Evolutionary conservation across 768 basidiomycete species (phyloP).

Genomic region (Chalciporus chontae): DNA sequence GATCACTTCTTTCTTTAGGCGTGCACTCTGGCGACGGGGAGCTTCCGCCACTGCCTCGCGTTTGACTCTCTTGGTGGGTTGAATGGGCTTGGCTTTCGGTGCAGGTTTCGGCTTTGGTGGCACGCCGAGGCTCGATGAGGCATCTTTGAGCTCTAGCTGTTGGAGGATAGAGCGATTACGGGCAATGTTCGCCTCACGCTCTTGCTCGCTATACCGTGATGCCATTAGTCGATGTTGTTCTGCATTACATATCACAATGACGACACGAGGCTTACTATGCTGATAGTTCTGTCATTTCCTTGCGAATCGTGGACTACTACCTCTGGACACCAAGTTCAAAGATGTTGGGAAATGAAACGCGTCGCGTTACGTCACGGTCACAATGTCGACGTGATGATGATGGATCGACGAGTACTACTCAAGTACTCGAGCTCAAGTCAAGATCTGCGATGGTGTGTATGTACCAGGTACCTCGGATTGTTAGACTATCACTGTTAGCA

Average conservation of each 20-base stretch:
- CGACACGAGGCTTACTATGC: constrained; percentile 42
- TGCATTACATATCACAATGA: not conserved
- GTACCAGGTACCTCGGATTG: no score
- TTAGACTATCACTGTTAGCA: no score
- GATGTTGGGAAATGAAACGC: constrained; percentile 13
- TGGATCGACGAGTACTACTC: no score
- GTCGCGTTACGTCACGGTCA: constrained; percentile 34
- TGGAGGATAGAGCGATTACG: constrained; percentile 74
- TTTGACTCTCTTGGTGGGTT: constrained; percentile 53
- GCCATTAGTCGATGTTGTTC: not conserved
- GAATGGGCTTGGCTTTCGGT: constrained; percentile 57
- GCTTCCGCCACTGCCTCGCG: constrained; percentile 40
- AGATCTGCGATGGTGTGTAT: no score
- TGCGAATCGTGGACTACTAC: not conserved
- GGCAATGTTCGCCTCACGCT: constrained; percentile 79
- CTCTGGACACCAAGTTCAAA: not conserved
- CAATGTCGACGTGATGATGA: not conserved
- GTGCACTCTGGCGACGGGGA: constrained; percentile 65
- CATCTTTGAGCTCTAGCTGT: constrained; percentile 63
- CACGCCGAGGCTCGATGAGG: constrained; percentile 45
- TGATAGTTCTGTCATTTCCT: constrained; percentile 43
- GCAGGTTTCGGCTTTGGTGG: constrained; percentile 37
- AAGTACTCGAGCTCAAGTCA: no score
- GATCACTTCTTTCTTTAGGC: constrained; percentile 46
- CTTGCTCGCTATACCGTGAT: constrained; percentile 47